These are phyloP conservation scores for Jamesozyma rosinii DNA, from an alignment of 805 yeast genomes.

Conservation along the genomic window DNA sequence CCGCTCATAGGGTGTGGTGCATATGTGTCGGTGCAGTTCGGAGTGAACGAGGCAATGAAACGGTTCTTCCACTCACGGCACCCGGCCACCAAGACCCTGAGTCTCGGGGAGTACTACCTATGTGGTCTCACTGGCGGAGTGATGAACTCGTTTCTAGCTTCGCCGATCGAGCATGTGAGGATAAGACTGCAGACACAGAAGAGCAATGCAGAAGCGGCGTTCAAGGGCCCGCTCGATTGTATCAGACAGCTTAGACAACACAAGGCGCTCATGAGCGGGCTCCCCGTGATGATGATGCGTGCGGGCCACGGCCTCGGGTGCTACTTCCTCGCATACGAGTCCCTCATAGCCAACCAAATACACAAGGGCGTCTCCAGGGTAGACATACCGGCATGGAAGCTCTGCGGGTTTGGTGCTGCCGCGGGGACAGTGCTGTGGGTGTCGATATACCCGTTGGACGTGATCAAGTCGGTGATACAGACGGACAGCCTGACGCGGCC, in stretches of 20 bases:
- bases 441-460: slow-evolving; percentile 79
- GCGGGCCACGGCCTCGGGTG: slow-evolving; percentile 84
- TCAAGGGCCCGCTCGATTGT: slow-evolving; percentile 44
- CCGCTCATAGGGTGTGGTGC: slow-evolving; percentile 96
- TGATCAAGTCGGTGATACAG: slow-evolving; percentile 83
- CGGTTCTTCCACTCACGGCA: slow-evolving; percentile 42
- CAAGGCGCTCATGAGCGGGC: slow-evolving; percentile 68
- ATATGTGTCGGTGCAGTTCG: slow-evolving; percentile 92
- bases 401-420: slow-evolving; percentile 80
- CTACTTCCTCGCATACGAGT: slow-evolving; percentile 86
- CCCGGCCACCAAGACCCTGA: slow-evolving; percentile 31
- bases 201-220: slow-evolving; percentile 40
- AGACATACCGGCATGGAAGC: slow-evolving; percentile 81
- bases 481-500: slow-evolving; percentile 57
- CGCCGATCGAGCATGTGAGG: slow-evolving; percentile 93
- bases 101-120: slow-evolving; percentile 58
- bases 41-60: slow-evolving; percentile 91
- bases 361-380: slow-evolving; percentile 40
- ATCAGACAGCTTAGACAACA: slow-evolving; percentile 42
- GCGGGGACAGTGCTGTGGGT: slow-evolving; percentile 90
- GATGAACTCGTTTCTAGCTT: slow-evolving; percentile 79
- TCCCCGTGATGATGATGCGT: slow-evolving; percentile 72
- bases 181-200: slow-evolving; percentile 80
- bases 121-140: slow-evolving; percentile 91
- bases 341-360: slow-evolving; percentile 52